Percentiles rank a stretch among this genome's conserved stretches.
These are phyloP conservation scores for Pestalotiopsis sp. DNA, from an alignment of 2,329 filamentous ascomycete species.

Conservation along the genomic window DNA sequence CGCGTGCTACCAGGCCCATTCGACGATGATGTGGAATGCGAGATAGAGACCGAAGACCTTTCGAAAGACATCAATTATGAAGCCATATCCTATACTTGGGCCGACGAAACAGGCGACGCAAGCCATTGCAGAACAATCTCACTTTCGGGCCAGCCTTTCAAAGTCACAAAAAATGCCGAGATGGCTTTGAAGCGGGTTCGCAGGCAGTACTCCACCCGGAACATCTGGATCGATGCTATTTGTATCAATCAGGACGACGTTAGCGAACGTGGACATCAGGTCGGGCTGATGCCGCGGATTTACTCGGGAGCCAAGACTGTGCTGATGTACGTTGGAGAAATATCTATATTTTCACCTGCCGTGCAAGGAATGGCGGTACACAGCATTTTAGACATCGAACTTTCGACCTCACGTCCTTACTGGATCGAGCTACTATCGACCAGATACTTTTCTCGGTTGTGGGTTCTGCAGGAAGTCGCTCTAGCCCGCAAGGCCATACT, in stretches of 20 bases:
- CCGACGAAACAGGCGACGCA: constrained; percentile 15
- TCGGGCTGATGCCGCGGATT: constrained; percentile 18
- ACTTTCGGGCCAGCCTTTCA: constrained; percentile 8
- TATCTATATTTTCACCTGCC: neutral
- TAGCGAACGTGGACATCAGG: constrained; percentile 19
- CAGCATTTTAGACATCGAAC: neutral
- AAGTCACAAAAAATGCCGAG: constrained; percentile 16
- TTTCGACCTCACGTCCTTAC: neutral
- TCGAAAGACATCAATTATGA: constrained; percentile 9
- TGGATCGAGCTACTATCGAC: neutral
- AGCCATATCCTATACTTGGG: constrained; percentile 20
- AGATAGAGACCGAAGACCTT: constrained; percentile 7
- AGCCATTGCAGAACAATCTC: constrained; percentile 1
- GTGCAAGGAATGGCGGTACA: neutral
- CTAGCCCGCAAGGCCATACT: constrained; percentile 14
- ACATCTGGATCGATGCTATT: constrained; percentile 18
- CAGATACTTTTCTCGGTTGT: constrained; percentile 18
- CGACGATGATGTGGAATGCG: constrained; percentile 12
- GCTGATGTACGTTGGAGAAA: constrained; percentile 16
- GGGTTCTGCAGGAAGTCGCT: constrained; percentile 20
- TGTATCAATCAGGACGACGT: constrained; percentile 18
- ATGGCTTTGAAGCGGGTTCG: constrained; percentile 14
- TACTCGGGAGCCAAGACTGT: constrained; percentile 16
- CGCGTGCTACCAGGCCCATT: constrained; percentile 5
- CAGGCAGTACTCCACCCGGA: neutral